A percentile compares a stretch with the other conserved stretches of the same genome.
Conservation (phyloP, 2,329 filamentous ascomycete species). For the Beauveria caledonica region DNA sequence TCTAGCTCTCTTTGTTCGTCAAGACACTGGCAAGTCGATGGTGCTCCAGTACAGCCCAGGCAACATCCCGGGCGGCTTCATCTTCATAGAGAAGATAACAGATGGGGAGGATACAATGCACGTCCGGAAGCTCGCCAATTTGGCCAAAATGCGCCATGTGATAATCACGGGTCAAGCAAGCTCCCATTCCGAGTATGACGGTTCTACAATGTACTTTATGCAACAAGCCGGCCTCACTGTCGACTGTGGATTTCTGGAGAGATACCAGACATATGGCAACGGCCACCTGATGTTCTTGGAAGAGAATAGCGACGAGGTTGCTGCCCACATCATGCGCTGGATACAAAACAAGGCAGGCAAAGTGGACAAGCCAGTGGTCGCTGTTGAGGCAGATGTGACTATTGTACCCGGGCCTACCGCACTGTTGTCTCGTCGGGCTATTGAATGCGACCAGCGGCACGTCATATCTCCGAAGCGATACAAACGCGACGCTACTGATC, state of each 20-base stretch:
- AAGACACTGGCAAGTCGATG: background rate
- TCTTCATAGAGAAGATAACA: background rate
- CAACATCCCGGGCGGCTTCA: background rate
- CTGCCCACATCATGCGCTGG: constrained; percentile 30
- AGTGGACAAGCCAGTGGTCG: background rate
- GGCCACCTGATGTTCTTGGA: constrained; percentile 49
- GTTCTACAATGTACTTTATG: constrained; percentile 44
- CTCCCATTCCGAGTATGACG: constrained; percentile 46
- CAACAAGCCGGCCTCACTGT: constrained; percentile 40
- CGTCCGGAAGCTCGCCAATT: constrained; percentile 35
- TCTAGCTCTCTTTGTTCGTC: background rate
- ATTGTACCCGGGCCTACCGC: background rate
- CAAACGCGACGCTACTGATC: background rate
- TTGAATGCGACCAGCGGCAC: background rate
- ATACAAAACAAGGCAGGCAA: constrained; percentile 16
- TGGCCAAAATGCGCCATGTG: constrained; percentile 38
- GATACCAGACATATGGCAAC: constrained; percentile 41
- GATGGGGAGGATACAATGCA: background rate
- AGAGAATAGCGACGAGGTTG: constrained; percentile 39
- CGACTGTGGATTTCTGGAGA: constrained; percentile 35
- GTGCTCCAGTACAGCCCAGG: background rate
- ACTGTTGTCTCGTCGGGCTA: background rate
- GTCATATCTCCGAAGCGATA: background rate
- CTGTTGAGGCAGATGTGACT: background rate
- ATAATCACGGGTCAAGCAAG: constrained; percentile 45